These are phyloP conservation scores for Chaetomidium leptoderma DNA, from an alignment of 495 filamentous ascomycete genomes.

Conservation along the genomic window DNA sequence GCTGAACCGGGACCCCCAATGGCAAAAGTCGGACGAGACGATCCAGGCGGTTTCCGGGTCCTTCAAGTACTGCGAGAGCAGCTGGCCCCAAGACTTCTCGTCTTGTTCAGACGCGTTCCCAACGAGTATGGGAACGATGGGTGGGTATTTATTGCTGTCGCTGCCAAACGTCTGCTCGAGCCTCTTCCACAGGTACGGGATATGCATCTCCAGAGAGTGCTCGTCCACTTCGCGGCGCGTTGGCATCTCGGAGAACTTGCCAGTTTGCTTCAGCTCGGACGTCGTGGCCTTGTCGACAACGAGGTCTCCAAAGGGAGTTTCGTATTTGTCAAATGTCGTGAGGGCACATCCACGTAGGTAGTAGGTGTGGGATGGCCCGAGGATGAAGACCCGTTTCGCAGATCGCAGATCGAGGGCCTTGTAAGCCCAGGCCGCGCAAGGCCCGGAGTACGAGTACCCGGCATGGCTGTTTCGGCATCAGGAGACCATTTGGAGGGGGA, in stretches of 20 bases:
- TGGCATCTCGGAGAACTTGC: conserved; percentile 72
- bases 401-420: conserved; percentile 75
- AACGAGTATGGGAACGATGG: conserved; percentile 81
- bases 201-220: conserved; percentile 95
- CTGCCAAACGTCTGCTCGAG: conserved; percentile 53
- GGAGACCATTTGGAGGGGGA: conserved; percentile 4
- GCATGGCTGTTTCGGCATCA: conserved; percentile 63
- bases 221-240: conserved; percentile 70
- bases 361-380: conserved; percentile 90
- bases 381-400: conserved; percentile 85
- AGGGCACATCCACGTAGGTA: conserved; percentile 75
- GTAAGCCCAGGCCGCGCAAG: conserved; percentile 93
- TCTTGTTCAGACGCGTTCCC: conserved; percentile 63
- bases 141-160: conserved; percentile 54
- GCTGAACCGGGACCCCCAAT: conserved; percentile 84
- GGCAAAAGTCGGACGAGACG: conserved; percentile 91
- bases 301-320: conserved; percentile 80
- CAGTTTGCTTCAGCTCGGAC: conserved; percentile 55
- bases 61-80: conserved; percentile 75
- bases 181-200: conserved; percentile 89
- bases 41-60: conserved; percentile 78
- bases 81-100: conserved; percentile 63
- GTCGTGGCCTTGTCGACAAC: conserved; percentile 66
- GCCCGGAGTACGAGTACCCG: conserved; percentile 91
- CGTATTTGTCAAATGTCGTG: conserved; percentile 68